A percentile compares a stretch with the other conserved stretches of the same genome.
Evolutionary conservation across 164 flowering plant species (phyloP).

Genomic region (Cinnamomum chago): DNA sequence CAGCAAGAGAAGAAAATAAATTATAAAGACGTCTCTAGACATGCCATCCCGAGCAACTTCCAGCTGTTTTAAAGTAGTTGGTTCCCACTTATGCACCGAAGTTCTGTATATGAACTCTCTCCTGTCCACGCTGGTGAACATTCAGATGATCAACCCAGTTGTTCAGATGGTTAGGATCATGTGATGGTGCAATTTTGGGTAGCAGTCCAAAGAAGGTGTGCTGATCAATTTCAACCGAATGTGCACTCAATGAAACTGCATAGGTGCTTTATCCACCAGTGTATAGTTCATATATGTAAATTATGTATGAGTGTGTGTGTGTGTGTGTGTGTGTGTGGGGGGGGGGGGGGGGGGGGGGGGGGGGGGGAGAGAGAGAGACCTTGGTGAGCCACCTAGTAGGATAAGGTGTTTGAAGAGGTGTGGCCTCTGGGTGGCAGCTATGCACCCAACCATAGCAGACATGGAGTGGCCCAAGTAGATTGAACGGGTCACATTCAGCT

Average conservation of each 20-base stretch:
- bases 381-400: conserved; percentile 36
- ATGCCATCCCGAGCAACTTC: no score
- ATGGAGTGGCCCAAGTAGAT: conserved; percentile 41
- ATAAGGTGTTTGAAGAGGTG: conserved; percentile 34
- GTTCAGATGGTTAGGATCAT: no score
- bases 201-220: no score
- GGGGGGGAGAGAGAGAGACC: conserved; percentile 18
- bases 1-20: no score
- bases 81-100: no score
- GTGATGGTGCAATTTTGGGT: no score
- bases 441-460: conserved; percentile 42
- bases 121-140: no score
- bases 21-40: no score
- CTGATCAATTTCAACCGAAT: no score
- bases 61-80: no score
- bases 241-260: not conserved
- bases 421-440: conserved; percentile 36
- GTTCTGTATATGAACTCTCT: no score
- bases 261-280: not conserved
- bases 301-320: not conserved
- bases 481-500: conserved; percentile 19
- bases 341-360: conserved; percentile 7
- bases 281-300: not conserved
- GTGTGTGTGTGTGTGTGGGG: not conserved
- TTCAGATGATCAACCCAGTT: no score